Percentiles rank a stretch among this genome's conserved stretches.
Conservation (phyloP, 192 early-diverging fungal genomes). For the Backusella tarrabulga region DNA sequence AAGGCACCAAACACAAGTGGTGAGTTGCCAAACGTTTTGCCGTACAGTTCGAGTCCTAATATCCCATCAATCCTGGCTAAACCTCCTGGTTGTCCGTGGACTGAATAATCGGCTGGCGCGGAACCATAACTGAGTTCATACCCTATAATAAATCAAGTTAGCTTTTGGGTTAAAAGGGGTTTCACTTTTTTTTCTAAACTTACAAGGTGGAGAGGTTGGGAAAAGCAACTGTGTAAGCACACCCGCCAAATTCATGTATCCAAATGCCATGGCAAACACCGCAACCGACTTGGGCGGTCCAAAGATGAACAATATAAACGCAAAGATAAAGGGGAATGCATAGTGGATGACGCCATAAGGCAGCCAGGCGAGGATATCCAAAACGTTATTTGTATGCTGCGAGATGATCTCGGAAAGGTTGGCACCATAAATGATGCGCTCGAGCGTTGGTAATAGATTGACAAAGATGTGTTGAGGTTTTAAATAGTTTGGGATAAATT, state of each 20-base stretch:
- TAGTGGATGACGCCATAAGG: slow-evolving; percentile 78
- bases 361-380: slow-evolving; percentile 66
- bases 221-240: slow-evolving; percentile 67
- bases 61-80: slow-evolving; percentile 67
- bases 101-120: slow-evolving; percentile 59
- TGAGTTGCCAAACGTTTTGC: slow-evolving; percentile 60
- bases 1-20: slow-evolving; percentile 77
- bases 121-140: slow-evolving; percentile 65
- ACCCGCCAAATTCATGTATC: slow-evolving; percentile 66
- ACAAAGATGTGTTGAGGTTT: slow-evolving; percentile 63
- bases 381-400: slow-evolving; percentile 42
- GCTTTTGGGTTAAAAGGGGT: too few relatives aligned
- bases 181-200: slow-evolving; percentile 21
- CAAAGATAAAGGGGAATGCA: slow-evolving; percentile 60
- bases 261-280: slow-evolving; percentile 60
- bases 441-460: slow-evolving; percentile 60
- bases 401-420: slow-evolving; percentile 62
- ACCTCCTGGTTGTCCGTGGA: slow-evolving; percentile 68
- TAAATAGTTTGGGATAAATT: slow-evolving; percentile 46
- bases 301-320: slow-evolving; percentile 43
- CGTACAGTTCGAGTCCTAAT: slow-evolving; percentile 61
- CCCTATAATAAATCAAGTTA: slow-evolving; percentile 42
- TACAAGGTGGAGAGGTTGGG: slow-evolving; percentile 70
- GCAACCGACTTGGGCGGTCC: slow-evolving; percentile 49
- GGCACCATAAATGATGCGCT: slow-evolving; percentile 67